These are phyloP conservation scores for Aspergillus clavatus DNA, from an alignment of 2,329 filamentous ascomycete species.

Conservation along the genomic window DNA sequence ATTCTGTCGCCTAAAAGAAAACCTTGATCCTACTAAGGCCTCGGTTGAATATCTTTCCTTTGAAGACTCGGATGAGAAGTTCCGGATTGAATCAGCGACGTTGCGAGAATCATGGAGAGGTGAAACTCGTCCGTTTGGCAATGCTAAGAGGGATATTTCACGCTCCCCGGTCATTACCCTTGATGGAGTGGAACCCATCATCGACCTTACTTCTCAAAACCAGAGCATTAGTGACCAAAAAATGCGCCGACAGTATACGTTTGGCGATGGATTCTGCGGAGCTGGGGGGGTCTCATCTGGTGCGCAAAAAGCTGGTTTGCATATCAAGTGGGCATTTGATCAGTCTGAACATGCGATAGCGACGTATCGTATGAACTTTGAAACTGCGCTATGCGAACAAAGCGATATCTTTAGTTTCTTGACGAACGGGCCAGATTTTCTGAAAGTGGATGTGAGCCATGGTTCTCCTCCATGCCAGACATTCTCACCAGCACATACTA, in stretches of 20 bases:
- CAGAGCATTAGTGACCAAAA: conserved; percentile 17
- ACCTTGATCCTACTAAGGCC: conserved; percentile 17
- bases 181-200: conserved; percentile 10
- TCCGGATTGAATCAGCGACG: conserved; percentile 5
- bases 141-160: conserved; percentile 3
- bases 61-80: conserved; percentile 27
- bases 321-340: conserved; percentile 61
- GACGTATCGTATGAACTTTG: conserved; percentile 59
- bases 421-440: conserved; percentile 23
- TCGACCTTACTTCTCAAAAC: conserved; percentile 29
- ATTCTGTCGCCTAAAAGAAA: conserved; percentile 32
- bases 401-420: conserved; percentile 46
- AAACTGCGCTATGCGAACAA: conserved; percentile 29
- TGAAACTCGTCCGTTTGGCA: conserved; percentile 27
- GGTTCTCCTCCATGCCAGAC: conserved; percentile 73
- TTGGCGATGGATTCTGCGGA: conserved; percentile 69
- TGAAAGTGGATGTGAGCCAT: conserved; percentile 64
- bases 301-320: conserved; percentile 55
- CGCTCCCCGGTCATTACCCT: conserved; percentile 7
- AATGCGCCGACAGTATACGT: conserved; percentile 51
- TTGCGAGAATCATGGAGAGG: conserved; percentile 34
- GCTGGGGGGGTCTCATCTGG: conserved; percentile 67
- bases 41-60: conserved; percentile 27
- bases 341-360: conserved; percentile 51
- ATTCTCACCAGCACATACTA: conserved; percentile 68